Base-by-base conservation (phyloP, 2,329 filamentous ascomycete species). In the Apiospora phragmitis region DNA sequence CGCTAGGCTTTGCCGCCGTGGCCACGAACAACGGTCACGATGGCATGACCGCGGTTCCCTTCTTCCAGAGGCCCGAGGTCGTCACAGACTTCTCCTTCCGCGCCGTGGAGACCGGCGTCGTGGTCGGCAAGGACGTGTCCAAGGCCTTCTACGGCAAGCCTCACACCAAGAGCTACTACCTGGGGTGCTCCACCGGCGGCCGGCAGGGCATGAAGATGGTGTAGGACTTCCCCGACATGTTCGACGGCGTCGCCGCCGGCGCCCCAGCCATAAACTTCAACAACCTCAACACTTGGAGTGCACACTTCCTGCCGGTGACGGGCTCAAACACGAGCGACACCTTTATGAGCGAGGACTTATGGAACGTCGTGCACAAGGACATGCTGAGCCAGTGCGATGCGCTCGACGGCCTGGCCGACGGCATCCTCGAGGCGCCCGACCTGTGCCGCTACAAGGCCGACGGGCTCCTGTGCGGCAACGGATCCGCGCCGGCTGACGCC, bases 171-270 rank as follows among this genome's bases (percentile, higher is more conserved):
- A 84, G 82, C 3, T 90, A 90, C 76, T 90, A 85, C 71, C 75
- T 85, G 1, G 89, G 88, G 9, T 90, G 89, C 75, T 90, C 87
- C 0, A 86, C 86, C 0, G 89, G 89, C 11, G 88, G 89, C 0
- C 81, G 88, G 0, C 86, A 90, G 79, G 89, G 87, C 4, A 79
- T 89, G 43, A 86, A 86, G 70, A 83, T 85, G 12, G 83, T 85
- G 0, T 84, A 90, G 72, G 74, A 79, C 16, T 89, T 84, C 71
- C 87, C 88, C 0, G 80, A 85, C 0, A 86, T 89, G 71, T 90
- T 89, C 68, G 86, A 90, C 68, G 87, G 88, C 35, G 83, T 89
- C 26, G 77, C 89, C 1, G 87, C 86, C 3, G 85, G 85, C 3
- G 76, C 76, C 18, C 79, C 81, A 14, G 85, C 85, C 11, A 71